Evolutionary conservation across 2,329 filamentous ascomycete species (phyloP), one percentile per base, ranked within the genome.

Genomic region (Volutella citrinella): DNA sequence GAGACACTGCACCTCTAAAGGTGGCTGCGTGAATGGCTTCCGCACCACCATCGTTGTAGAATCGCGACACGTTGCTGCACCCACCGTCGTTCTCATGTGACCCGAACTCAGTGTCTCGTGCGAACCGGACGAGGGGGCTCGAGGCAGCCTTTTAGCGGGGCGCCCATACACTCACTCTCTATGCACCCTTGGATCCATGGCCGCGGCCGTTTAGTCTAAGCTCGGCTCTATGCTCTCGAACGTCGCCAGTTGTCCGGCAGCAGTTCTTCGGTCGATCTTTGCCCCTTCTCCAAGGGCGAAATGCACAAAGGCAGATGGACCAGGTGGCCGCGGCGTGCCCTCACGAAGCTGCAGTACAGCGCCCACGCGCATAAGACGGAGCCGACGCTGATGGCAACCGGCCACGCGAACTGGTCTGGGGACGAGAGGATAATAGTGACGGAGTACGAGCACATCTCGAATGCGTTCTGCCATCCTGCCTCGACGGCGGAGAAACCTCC

Each of bases 401-500:
- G 82, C 52, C 74, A 80, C 35, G 66, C 65, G 54, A 89, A 89
- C 48, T 85, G 70, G 5, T 73, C 68, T 0, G 84, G 83, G 0
- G 64, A 61, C 2, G 74, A 68, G 41, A 81, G 87, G 5, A 81
- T 52, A 39, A 87, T 78, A 0, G 84, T 89, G 1, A 72, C 70
- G 0, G 69, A 69, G 51, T 78, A 88, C 0, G 82, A 80, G 2
- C 80, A 57, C 29, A 88, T 68, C 56, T 89, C 84, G 41, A 87
- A 87, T 1, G 75, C 45, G 41, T 80, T 88, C 54, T 89, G 84
- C 23, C 80, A 69, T 0, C 78, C 72, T 8, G 79, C 73, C 55
- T 90, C 85, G 7, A 78, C 72, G 0, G 81, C 66, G 0, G 83
- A 87, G 46, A 90, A 89, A 0, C 70, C 63, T 2, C 82, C 84